Percentiles rank a stretch among this genome's conserved stretches.
These are phyloP conservation scores for Hypoxylon subgilvum DNA, from an alignment of 495 filamentous ascomycete species.

Conservation along the genomic window DNA sequence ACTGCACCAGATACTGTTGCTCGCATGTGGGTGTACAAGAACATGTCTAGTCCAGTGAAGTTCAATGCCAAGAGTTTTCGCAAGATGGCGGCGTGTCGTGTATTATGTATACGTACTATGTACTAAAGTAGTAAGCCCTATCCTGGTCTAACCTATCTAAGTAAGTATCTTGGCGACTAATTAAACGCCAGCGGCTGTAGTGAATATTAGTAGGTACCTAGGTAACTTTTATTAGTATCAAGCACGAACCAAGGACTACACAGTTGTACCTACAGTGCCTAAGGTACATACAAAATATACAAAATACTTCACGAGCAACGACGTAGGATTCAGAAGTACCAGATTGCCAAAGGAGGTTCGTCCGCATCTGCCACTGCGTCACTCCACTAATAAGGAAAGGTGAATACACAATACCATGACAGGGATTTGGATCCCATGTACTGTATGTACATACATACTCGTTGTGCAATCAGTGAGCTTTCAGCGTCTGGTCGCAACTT, in stretches of 20 bases:
- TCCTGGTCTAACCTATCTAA: too few species aligned
- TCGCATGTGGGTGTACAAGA: background rate
- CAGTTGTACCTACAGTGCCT: background rate
- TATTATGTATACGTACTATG: too few species aligned
- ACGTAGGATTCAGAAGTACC: slow-evolving; percentile 25
- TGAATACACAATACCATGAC: slow-evolving; percentile 7
- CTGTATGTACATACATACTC: too few species aligned
- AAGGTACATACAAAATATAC: too few species aligned
- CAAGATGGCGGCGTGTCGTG: too few species aligned
- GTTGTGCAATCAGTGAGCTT: slow-evolving; percentile 15
- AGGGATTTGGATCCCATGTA: slow-evolving; percentile 33
- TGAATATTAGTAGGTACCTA: too few species aligned
- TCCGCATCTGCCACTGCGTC: slow-evolving; percentile 25
- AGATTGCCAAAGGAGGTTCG: slow-evolving; percentile 31
- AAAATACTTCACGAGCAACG: slow-evolving; percentile 16
- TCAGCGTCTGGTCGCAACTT: background rate
- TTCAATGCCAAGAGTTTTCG: too few species aligned
- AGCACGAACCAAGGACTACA: slow-evolving; percentile 24
- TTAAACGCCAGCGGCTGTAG: slow-evolving; percentile 37
- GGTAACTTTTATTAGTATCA: too few species aligned
- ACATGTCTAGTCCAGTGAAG: background rate
- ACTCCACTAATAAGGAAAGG: slow-evolving; percentile 32
- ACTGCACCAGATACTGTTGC: background rate
- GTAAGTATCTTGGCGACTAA: slow-evolving; percentile 19
- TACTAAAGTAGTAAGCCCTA: too few species aligned